Percentiles rank a stretch among this genome's conserved stretches.
These are phyloP conservation scores for Quercus cerris DNA, from an alignment of 306 rosid genomes.

Conservation along the genomic window DNA sequence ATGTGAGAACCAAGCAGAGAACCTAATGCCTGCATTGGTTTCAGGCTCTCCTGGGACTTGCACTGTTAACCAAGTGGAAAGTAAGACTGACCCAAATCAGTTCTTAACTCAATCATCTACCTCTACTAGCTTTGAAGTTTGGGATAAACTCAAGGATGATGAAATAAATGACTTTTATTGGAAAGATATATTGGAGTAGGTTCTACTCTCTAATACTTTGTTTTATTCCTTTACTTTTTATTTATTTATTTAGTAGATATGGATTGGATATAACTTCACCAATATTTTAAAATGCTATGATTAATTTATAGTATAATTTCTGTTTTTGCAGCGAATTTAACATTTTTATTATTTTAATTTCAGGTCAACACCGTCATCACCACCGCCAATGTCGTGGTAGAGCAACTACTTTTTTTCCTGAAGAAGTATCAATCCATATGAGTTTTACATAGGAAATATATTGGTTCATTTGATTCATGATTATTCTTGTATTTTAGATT, in stretches of 20 bases:
- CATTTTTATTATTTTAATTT: constrained; percentile 17
- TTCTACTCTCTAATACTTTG: constrained; percentile 3
- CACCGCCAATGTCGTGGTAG: constrained; percentile 39
- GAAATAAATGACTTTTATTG: constrained; percentile 59
- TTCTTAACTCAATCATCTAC: constrained; percentile 32
- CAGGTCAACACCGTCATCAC: constrained; percentile 58
- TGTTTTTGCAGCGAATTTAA: background rate
- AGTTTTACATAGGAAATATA: background rate
- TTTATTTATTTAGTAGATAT: background rate
- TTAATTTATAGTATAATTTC: background rate
- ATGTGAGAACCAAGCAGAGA: constrained; percentile 26
- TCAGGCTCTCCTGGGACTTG: constrained; percentile 26
- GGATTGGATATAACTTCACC: background rate
- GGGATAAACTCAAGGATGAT: constrained; percentile 70
- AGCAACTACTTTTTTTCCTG: constrained; percentile 15
- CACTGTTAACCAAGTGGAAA: constrained; percentile 34
- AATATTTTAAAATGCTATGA: no score
- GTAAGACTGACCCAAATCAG: constrained; percentile 15
- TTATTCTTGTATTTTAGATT: background rate
- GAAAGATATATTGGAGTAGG: constrained; percentile 82
- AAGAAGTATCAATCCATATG: background rate
- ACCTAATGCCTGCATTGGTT: constrained; percentile 46
- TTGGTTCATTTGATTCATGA: constrained; percentile 33
- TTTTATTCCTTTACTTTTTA: background rate
- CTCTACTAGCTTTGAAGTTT: constrained; percentile 48